Percentiles rank a stretch among this genome's conserved stretches.
phyloP scores from a whole-genome alignment of 2,329 filamentous ascomycete genomes.

The Venturia carpophila region DNA sequence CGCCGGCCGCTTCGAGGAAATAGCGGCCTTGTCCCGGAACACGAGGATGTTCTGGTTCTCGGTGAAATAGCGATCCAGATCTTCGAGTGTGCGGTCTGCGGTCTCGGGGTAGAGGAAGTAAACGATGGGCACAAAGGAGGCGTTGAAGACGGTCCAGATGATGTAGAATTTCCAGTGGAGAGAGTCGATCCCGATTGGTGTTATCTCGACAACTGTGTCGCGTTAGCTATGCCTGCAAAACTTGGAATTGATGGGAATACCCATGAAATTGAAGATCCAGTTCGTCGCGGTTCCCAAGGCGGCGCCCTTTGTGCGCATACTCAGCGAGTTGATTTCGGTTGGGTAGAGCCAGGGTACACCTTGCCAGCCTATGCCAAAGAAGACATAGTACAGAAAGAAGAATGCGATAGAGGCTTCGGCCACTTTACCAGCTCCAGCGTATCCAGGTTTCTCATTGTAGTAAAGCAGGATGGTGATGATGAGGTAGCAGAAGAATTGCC shows the following conservation, averaged over 20 bases:
- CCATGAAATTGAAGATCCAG: slow-evolving; percentile 41
- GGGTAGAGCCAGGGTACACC: slow-evolving; percentile 60
- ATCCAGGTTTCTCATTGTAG: slow-evolving; percentile 28
- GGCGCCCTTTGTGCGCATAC: slow-evolving; percentile 40
- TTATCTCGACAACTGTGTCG: slow-evolving; percentile 34
- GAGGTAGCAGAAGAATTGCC: slow-evolving; percentile 73
- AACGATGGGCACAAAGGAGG: slow-evolving; percentile 41
- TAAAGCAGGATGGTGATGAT: slow-evolving; percentile 36
- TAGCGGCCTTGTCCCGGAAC: slow-evolving; percentile 16
- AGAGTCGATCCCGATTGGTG: slow-evolving; percentile 37
- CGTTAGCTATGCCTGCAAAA: neutral
- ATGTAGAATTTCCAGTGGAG: slow-evolving; percentile 39
- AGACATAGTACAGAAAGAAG: slow-evolving; percentile 65
- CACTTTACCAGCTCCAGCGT: slow-evolving; percentile 31
- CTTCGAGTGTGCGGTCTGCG: slow-evolving; percentile 17
- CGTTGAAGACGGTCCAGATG: slow-evolving; percentile 40
- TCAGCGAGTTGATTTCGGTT: slow-evolving; percentile 36
- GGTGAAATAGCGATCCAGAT: slow-evolving; percentile 18
- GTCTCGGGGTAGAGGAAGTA: slow-evolving; percentile 23
- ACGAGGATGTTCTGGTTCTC: slow-evolving; percentile 18
- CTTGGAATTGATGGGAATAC: neutral
- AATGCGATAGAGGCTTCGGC: slow-evolving; percentile 34
- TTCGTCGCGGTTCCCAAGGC: slow-evolving; percentile 48
- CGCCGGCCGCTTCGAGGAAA: slow-evolving; percentile 7
- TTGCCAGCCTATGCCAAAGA: slow-evolving; percentile 69